Conservation (phyloP, 768 basidiomycete species). For the Floccularia luteovirens region DNA sequence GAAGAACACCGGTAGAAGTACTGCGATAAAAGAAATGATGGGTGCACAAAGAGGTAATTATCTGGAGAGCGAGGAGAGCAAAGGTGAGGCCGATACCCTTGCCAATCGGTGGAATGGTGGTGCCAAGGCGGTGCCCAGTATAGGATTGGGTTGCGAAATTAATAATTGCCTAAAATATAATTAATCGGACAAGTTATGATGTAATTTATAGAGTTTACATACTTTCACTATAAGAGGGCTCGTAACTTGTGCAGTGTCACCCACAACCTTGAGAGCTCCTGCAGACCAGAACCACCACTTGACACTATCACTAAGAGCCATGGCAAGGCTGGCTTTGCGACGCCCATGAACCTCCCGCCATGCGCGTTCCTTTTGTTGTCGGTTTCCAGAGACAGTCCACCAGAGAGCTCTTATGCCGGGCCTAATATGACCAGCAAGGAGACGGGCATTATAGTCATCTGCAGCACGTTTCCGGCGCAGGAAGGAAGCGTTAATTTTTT, state of each 20-base stretch:
- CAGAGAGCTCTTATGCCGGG: slow-evolving; percentile 46
- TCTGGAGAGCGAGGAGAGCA: slow-evolving; percentile 59
- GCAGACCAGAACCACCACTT: slow-evolving; percentile 75
- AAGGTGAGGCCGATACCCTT: slow-evolving; percentile 72
- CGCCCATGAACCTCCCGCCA: slow-evolving; percentile 63
- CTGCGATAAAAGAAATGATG: slow-evolving; percentile 84
- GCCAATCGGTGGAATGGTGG: slow-evolving; percentile 31
- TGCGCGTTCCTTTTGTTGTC: slow-evolving; percentile 45
- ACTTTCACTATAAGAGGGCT: slow-evolving; percentile 78
- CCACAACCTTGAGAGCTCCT: slow-evolving; percentile 50
- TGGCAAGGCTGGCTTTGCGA: slow-evolving; percentile 51
- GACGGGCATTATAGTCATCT: slow-evolving; percentile 59
- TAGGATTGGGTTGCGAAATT: slow-evolving; percentile 64
- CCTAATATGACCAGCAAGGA: slow-evolving; percentile 56
- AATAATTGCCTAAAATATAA: slow-evolving; percentile 49
- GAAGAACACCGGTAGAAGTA: slow-evolving; percentile 67
- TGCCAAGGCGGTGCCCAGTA: slow-evolving; percentile 28
- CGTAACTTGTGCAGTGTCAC: slow-evolving; percentile 66
- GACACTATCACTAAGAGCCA: slow-evolving; percentile 72
- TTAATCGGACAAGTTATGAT: slow-evolving; percentile 1
- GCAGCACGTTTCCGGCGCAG: slow-evolving; percentile 48
- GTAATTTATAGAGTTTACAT: slow-evolving; percentile 7
- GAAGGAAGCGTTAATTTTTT: slow-evolving; percentile 58
- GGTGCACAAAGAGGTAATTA: slow-evolving; percentile 56
- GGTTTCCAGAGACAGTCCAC: slow-evolving; percentile 54